Conservation (phyloP, 768 basidiomycete genomes). For the Phaeolepiota aurea region DNA sequence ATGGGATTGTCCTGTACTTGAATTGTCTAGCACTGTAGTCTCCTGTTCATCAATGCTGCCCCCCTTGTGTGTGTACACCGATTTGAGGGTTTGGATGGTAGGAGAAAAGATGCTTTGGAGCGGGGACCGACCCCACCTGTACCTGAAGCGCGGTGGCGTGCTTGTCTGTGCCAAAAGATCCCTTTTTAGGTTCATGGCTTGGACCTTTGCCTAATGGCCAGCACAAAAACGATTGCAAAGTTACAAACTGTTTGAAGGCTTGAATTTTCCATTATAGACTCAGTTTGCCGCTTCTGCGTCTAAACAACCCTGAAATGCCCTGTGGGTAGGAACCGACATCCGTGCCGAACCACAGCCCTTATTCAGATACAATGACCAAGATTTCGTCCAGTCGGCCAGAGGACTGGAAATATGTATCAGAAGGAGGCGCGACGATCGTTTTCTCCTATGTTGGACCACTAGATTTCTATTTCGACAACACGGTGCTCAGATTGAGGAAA, state of each 20-base stretch:
- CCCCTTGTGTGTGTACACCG: too few relatives aligned
- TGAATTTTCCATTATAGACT: neutral
- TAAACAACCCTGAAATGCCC: too few relatives aligned
- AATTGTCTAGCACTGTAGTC: too few relatives aligned
- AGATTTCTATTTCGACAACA: slow-evolving; percentile 46
- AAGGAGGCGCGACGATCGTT: slow-evolving; percentile 90
- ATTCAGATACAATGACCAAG: slow-evolving; percentile 12
- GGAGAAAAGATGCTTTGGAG: too few relatives aligned
- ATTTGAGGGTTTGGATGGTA: too few relatives aligned
- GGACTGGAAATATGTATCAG: slow-evolving; percentile 82
- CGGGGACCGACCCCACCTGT: too few relatives aligned
- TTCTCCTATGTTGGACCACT: slow-evolving; percentile 67
- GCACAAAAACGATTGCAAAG: neutral
- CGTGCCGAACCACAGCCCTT: neutral
- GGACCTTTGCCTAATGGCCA: neutral
- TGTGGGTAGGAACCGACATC: too few relatives aligned
- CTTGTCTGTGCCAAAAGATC: too few relatives aligned
- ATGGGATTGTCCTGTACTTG: too few relatives aligned
- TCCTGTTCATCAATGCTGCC: too few relatives aligned
- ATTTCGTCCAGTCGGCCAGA: slow-evolving; percentile 26
- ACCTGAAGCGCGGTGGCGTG: too few relatives aligned
- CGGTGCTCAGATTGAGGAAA: slow-evolving; percentile 76
- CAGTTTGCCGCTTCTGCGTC: neutral
- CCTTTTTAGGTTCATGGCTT: neutral
- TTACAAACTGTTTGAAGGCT: too few relatives aligned